Evolutionary conservation across 495 filamentous ascomycete genomes (phyloP).

Genomic region (Aspergillus panamensis): DNA sequence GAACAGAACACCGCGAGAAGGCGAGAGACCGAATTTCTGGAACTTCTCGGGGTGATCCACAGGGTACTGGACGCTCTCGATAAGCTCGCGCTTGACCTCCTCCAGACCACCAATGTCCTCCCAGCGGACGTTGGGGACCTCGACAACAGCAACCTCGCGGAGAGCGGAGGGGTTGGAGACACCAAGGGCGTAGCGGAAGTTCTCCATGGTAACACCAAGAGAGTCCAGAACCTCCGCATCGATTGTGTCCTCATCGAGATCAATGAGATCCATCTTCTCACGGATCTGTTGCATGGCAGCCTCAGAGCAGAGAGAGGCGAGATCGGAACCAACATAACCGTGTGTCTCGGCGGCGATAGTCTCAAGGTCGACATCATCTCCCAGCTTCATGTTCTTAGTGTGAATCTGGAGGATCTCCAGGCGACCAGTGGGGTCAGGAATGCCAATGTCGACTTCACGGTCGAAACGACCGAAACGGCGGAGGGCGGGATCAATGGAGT

Average conservation of each 20-base stretch:
- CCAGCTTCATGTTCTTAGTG: conserved; percentile 99
- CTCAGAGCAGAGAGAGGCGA: conserved; percentile 98
- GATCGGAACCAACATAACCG: conserved; percentile 97
- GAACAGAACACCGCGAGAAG: conserved; percentile 97
- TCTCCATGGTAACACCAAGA: conserved; percentile 98
- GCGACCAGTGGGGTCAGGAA: conserved; percentile 96
- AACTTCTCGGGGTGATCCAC: conserved; percentile 99
- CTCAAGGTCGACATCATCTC: conserved; percentile 93
- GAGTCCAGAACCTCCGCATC: conserved; percentile 98
- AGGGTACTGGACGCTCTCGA: conserved; percentile 97
- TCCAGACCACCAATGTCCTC: conserved; percentile 99
- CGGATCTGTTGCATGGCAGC: conserved; percentile 99
- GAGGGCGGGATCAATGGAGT: conserved; percentile 92
- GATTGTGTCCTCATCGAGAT: conserved; percentile 97
- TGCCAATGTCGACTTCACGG: conserved; percentile 96
- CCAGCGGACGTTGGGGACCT: conserved; percentile 98
- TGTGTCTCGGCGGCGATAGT: conserved; percentile 97
- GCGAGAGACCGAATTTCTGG: conserved; percentile 99
- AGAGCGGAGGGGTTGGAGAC: conserved; percentile 98
- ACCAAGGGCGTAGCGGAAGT: conserved; percentile 97
- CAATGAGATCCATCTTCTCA: conserved; percentile 99
- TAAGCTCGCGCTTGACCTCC: conserved; percentile 98
- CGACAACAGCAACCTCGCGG: conserved; percentile 97
- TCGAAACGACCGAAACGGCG: conserved; percentile 96
- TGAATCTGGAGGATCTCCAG: conserved; percentile 98